Evolutionary conservation across 257 asterid species (phyloP), one percentile per base, ranked within the genome.

Genomic region (Cordia subcordata): DNA sequence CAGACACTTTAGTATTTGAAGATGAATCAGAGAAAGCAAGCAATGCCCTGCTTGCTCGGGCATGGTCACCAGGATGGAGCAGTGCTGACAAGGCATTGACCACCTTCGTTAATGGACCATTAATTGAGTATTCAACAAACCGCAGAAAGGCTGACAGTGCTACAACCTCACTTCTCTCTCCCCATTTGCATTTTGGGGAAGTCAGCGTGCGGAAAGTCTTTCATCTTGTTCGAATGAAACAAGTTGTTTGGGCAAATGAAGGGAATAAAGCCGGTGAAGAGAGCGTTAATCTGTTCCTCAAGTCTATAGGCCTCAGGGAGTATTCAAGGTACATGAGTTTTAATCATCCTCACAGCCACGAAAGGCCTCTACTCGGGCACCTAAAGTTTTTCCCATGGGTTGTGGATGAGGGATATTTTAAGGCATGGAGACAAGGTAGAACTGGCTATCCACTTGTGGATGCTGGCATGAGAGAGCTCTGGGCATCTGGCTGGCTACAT

Each of bases 401-500:
- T 51, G 77, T 88, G 63, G 94, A 88, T 19, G 95, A 88, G 79
- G 72, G 74, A n/a, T 82, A 82, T 68, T 91, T 91, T 72, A 88
- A 85, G 80, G 93, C 88, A 44, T 88, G 96, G 98, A 69, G 95
- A 57, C 98, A 88, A 68, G 98, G 96, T 33, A 72, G 95, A 64
- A 91, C 98, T 2, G 98, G 98, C 42, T 91, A 91, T 71, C 96
- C 96, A 15, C 68, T 88, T 58, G 98, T 91, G 42, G 98, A 91
- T 75, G 98, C 98, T 46, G 96, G 98, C 17, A 91, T 91, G 96
- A 79, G 96, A 68, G 98, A 91, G 77, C 76, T 91, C 3, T 91
- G 98, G 98, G 98, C 98, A 50, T 88, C 96, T 5, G 96, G 96
- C 9, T 91, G 98, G 98, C 81, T 91, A 23, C 96, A 91, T 40